Percentiles rank a stretch among this genome's conserved stretches.
Conservation (phyloP, 768 basidiomycete species). For the Auriscalpium orientale region DNA sequence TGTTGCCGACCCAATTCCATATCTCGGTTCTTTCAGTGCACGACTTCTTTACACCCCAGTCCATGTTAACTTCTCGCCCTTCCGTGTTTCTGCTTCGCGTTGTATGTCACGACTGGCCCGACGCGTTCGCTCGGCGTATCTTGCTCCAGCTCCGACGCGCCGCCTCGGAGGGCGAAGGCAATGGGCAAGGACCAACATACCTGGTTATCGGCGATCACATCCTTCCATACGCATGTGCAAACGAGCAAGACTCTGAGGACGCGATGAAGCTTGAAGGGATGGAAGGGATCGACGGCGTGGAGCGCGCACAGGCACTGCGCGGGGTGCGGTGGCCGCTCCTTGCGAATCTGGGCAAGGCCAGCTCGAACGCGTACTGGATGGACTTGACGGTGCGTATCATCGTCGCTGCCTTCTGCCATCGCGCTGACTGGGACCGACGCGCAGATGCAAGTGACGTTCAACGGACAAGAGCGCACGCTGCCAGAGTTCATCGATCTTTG, state of each 20-base stretch:
- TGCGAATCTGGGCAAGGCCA: constrained; percentile 68
- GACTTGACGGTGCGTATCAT: constrained; percentile 48
- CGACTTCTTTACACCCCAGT: constrained; percentile 68
- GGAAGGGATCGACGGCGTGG: constrained; percentile 25
- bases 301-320: constrained; percentile 45
- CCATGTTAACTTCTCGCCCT: constrained; percentile 27
- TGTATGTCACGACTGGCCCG: constrained; percentile 76
- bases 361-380: constrained; percentile 61
- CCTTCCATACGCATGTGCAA: constrained; percentile 55
- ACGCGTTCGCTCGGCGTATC: constrained; percentile 39
- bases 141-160: constrained; percentile 36
- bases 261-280: neutral
- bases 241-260: constrained; percentile 12
- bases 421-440: neutral
- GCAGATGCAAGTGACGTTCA: constrained; percentile 65
- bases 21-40: constrained; percentile 36
- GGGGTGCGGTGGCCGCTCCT: constrained; percentile 55
- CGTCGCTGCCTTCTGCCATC: neutral
- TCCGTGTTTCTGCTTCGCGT: constrained; percentile 66
- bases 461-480: constrained; percentile 60
- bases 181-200: constrained; percentile 31
- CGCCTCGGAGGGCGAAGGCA: constrained; percentile 17
- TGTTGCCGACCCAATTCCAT: neutral
- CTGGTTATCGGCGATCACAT: constrained; percentile 69
- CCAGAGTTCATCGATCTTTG: constrained; percentile 48